phyloP scores from a whole-genome alignment of 176 grass and related monocot species.

The Oryza rufipogon region DNA sequence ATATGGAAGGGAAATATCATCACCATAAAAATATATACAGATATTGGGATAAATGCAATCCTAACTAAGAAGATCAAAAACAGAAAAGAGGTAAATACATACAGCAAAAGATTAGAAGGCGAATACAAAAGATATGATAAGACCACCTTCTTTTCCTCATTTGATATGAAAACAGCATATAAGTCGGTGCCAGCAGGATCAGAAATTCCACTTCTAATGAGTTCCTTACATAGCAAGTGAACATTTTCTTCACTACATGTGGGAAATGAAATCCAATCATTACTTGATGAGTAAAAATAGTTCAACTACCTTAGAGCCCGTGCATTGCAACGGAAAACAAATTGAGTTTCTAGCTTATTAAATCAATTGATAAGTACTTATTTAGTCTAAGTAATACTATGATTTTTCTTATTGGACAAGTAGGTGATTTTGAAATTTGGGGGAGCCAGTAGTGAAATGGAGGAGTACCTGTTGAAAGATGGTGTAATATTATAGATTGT shows the following conservation, averaged over 20 bases:
- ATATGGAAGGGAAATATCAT: constrained; percentile 15
- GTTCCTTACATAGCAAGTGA: constrained; percentile 79
- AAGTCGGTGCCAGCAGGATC: constrained; percentile 62
- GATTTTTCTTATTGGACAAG: too few species aligned
- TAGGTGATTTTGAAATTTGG: too few species aligned
- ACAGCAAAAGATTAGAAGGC: not conserved
- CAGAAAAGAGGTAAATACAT: not conserved
- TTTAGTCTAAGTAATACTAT: too few species aligned
- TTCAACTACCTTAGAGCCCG: not conserved
- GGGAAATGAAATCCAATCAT: constrained; percentile 29
- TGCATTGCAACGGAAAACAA: too few species aligned
- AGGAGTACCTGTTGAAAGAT: too few species aligned
- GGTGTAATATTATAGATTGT: too few species aligned
- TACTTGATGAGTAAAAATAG: constrained; percentile 4
- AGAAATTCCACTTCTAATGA: constrained; percentile 60
- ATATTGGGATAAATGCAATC: not conserved
- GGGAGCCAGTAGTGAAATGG: too few species aligned
- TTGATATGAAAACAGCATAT: constrained; percentile 90
- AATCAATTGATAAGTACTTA: too few species aligned
- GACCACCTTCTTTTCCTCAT: constrained; percentile 68
- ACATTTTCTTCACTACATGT: constrained; percentile 86
- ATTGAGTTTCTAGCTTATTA: too few species aligned
- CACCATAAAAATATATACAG: not conserved
- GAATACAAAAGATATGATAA: constrained; percentile 3
- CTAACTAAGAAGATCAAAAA: constrained; percentile 9